Evolutionary conservation across 805 yeast genomes (phyloP).

Genomic region (Saccharomycopsis fibuligera): DNA sequence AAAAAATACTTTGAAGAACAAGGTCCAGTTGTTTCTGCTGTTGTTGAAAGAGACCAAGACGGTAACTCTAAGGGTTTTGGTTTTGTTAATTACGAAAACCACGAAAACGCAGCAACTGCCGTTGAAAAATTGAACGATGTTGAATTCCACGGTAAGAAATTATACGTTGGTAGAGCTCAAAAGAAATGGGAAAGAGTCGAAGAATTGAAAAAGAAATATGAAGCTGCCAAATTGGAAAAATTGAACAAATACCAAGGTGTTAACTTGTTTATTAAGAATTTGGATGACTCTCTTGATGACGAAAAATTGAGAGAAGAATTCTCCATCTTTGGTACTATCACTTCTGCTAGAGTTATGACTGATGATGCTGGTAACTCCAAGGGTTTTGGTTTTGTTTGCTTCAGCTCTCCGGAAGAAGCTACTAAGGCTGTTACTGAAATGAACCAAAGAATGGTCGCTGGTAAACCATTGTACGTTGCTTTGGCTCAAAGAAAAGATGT

Average conservation of each 20-base stretch:
- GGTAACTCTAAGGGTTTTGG: conserved; percentile 95
- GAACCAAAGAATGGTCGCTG: conserved; percentile 93
- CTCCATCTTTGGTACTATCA: conserved; percentile 87
- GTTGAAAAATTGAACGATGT: conserved; percentile 86
- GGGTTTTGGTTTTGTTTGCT: conserved; percentile 98
- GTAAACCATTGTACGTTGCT: conserved; percentile 97
- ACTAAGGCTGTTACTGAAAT: conserved; percentile 96
- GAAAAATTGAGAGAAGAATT: conserved; percentile 90
- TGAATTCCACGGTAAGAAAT: conserved; percentile 77
- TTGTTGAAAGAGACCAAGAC: conserved; percentile 71
- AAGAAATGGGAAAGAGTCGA: conserved; percentile 96
- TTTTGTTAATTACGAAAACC: conserved; percentile 84
- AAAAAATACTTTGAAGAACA: conserved; percentile 60
- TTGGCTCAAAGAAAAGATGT: conserved; percentile 98
- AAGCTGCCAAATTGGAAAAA: conserved; percentile 85
- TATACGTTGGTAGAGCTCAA: conserved; percentile 98
- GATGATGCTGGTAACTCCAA: conserved; percentile 92
- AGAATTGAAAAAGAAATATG: conserved; percentile 92
- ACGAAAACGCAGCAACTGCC: conserved; percentile 84
- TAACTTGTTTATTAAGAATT: conserved; percentile 92
- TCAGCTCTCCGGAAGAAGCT: conserved; percentile 97
- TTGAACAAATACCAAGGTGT: conserved; percentile 94
- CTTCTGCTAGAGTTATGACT: conserved; percentile 94
- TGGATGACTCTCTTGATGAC: conserved; percentile 89
- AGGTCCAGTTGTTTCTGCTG: conserved; percentile 81